Percentiles rank a stretch among this genome's conserved stretches.
Conservation (phyloP, 2,329 filamentous ascomycete genomes). For the Lasiodiplodia theobromae region DNA sequence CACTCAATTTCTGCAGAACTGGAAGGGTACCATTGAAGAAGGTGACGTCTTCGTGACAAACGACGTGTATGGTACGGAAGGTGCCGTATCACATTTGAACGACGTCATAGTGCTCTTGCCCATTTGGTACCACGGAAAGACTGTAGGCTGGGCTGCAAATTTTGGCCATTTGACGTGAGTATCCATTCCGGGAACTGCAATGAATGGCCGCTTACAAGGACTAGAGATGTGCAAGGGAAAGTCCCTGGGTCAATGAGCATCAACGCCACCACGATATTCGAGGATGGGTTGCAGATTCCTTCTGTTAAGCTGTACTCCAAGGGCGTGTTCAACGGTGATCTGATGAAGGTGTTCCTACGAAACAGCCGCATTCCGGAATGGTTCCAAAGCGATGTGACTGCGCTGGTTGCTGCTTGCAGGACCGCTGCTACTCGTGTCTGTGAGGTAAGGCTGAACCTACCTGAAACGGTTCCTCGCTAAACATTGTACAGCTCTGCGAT, state of each 20-base stretch:
- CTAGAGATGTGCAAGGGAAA: constrained; percentile 49
- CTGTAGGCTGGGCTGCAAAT: constrained; percentile 59
- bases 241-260: constrained; percentile 61
- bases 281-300: constrained; percentile 60
- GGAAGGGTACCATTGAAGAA: constrained; percentile 57
- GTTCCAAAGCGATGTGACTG: constrained; percentile 57
- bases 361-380: constrained; percentile 59
- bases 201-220: neutral
- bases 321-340: constrained; percentile 53
- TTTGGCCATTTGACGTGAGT: constrained; percentile 58
- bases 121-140: constrained; percentile 53
- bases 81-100: constrained; percentile 59
- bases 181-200: constrained; percentile 29
- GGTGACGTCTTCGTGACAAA: constrained; percentile 61
- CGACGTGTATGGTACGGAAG: constrained; percentile 58
- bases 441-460: constrained; percentile 36
- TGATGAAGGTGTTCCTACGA: constrained; percentile 56
- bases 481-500: constrained; percentile 42
- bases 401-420: constrained; percentile 56
- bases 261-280: constrained; percentile 56
- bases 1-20: constrained; percentile 54
- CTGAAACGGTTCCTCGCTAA: neutral
- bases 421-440: constrained; percentile 54
- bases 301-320: constrained; percentile 56
- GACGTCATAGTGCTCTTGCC: constrained; percentile 59